Evolutionary conservation across 352 stramenopile species (phyloP).

Genomic region (Saprolegnia parasitica): DNA sequence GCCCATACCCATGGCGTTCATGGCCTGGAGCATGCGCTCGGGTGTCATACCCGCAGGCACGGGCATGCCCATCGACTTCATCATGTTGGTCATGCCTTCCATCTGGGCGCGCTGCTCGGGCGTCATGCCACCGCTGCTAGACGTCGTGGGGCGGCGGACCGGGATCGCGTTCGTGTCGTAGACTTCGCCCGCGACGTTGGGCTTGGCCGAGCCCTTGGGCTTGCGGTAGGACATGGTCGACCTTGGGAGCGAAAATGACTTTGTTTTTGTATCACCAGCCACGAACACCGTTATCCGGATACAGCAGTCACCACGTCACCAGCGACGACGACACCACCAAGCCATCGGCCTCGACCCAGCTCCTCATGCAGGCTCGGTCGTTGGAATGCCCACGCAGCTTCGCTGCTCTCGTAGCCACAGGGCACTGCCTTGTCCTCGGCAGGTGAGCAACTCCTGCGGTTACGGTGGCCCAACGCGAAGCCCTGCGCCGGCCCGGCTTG

Average conservation of each 20-base stretch:
- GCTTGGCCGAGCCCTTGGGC: slow-evolving; percentile 63
- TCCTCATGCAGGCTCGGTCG: too few species aligned
- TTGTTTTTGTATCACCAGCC: not conserved
- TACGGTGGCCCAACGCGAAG: too few species aligned
- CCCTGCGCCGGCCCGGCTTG: too few species aligned
- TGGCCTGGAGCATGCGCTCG: slow-evolving; percentile 24
- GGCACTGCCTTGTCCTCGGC: too few species aligned
- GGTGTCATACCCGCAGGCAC: slow-evolving; percentile 19
- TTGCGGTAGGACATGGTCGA: not conserved
- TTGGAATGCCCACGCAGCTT: too few species aligned
- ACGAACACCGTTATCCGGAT: not conserved
- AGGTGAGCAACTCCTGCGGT: too few species aligned
- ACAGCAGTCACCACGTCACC: not conserved
- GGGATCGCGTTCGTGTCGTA: slow-evolving; percentile 78
- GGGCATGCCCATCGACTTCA: slow-evolving; percentile 52
- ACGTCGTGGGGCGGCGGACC: slow-evolving; percentile 31
- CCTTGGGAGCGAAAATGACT: not conserved
- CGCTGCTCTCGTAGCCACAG: too few species aligned
- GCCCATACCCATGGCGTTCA: slow-evolving; percentile 37
- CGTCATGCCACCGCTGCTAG: slow-evolving; percentile 33
- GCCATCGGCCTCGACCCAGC: too few species aligned
- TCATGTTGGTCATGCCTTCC: slow-evolving; percentile 46
- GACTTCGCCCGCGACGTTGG: slow-evolving; percentile 73
- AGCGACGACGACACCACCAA: too few species aligned
- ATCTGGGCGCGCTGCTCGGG: slow-evolving; percentile 51